Evolutionary conservation across 2,329 filamentous ascomycete genomes (phyloP).

Genomic region (Metarhizium rileyi): DNA sequence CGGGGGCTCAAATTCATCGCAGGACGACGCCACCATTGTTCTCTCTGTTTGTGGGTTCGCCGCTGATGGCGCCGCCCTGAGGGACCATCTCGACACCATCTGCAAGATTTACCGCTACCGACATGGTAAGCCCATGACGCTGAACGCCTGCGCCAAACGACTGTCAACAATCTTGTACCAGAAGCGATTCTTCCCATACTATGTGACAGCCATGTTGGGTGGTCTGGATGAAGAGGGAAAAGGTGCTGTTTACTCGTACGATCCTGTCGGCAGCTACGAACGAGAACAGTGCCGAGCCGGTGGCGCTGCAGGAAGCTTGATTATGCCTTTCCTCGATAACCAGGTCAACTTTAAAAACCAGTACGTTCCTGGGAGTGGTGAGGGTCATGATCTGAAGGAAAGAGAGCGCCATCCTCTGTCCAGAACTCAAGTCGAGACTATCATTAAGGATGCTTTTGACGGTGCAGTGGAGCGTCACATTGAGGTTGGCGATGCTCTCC

Average conservation of each 20-base stretch:
- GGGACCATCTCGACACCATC: constrained; percentile 85
- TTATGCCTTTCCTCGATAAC: constrained; percentile 99
- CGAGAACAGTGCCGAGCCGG: constrained; percentile 91
- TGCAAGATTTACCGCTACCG: constrained; percentile 99
- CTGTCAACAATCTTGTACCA: constrained; percentile 91
- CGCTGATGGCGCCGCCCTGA: constrained; percentile 86
- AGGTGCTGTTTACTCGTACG: constrained; percentile 93
- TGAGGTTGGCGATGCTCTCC: constrained; percentile 91
- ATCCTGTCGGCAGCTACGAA: constrained; percentile 96
- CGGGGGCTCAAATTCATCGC: constrained; percentile 77
- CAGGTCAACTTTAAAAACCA: constrained; percentile 99
- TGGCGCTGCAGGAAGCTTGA: constrained; percentile 83
- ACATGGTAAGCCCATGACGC: constrained; percentile 91
- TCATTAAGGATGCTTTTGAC: constrained; percentile 96
- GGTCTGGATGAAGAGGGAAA: constrained; percentile 91
- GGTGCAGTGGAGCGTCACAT: constrained; percentile 98
- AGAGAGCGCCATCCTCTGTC: constrained; percentile 61
- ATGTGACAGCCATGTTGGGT: constrained; percentile 87
- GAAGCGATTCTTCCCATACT: constrained; percentile 99
- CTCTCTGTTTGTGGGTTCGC: constrained; percentile 93
- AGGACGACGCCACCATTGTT: constrained; percentile 76
- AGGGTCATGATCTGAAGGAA: constrained; percentile 70
- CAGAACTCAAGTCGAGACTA: constrained; percentile 63
- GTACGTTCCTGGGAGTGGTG: constrained; percentile 78
- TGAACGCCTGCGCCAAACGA: constrained; percentile 89